phyloP scores from a whole-genome alignment of 139 green algal genomes.

The Chlorella sp. region DNA sequence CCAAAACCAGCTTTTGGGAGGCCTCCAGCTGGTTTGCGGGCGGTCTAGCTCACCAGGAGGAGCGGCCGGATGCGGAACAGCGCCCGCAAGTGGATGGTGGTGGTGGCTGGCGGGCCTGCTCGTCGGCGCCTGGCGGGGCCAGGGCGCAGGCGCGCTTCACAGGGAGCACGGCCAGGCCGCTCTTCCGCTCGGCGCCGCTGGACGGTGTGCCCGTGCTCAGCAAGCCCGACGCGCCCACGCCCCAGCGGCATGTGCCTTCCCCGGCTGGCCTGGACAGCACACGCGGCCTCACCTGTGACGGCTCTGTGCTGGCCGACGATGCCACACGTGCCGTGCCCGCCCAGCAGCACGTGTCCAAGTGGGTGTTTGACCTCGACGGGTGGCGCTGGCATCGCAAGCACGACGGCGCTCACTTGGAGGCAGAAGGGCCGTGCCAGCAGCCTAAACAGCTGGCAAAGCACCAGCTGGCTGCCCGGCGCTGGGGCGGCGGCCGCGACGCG shows the following conservation, averaged over 20 bases:
- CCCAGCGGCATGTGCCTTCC: no score
- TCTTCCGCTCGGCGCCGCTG: slow-evolving; percentile 18
- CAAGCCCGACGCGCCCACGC: no score
- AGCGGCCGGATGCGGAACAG: background rate
- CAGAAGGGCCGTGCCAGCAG: no score
- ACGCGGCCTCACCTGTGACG: no score
- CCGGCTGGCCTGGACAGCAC: no score
- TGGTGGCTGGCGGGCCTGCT: background rate
- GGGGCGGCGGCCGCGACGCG: slow-evolving; percentile 35
- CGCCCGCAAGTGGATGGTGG: background rate
- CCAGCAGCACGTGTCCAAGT: background rate
- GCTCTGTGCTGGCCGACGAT: no score
- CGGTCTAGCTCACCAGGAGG: background rate
- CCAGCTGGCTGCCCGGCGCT: slow-evolving; percentile 34
- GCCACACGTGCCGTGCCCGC: background rate
- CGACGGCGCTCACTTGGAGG: no score
- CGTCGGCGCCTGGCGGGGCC: slow-evolving; percentile 17
- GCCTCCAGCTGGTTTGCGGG: slow-evolving; percentile 4
- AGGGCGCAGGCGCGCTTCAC: slow-evolving; percentile 35
- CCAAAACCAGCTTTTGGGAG: no score
- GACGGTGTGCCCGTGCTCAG: background rate
- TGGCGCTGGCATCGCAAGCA: background rate
- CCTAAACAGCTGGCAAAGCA: slow-evolving; percentile 8
- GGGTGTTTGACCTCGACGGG: slow-evolving; percentile 16
- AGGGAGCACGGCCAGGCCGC: slow-evolving; percentile 32